Percentiles rank a stretch among this genome's conserved stretches.
These are phyloP conservation scores for Populus pruinosa DNA, from an alignment of 345 rosid genomes.

Conservation along the genomic window DNA sequence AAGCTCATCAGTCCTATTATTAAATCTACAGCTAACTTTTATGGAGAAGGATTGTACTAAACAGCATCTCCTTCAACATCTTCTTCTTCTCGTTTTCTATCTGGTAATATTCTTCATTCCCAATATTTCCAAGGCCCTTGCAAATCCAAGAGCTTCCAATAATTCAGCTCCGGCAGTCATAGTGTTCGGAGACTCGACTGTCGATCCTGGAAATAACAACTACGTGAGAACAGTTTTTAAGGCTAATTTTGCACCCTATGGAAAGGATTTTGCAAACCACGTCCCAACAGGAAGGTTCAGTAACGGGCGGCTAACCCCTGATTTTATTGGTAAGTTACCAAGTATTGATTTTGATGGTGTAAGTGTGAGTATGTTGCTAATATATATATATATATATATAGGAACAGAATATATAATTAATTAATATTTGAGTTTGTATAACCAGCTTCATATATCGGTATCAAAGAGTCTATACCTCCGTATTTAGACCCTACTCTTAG, in stretches of 20 bases:
- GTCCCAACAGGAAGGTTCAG: conserved; percentile 74
- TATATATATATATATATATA: too few relatives aligned
- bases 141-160: conserved; percentile 21
- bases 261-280: conserved; percentile 51
- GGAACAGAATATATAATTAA: too few relatives aligned
- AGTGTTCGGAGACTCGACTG: conserved; percentile 90
- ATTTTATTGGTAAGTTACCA: conserved; percentile 50
- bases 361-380: too few relatives aligned
- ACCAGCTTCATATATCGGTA: conserved; percentile 64
- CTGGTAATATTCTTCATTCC: conserved; percentile 4
- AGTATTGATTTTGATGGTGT: too few relatives aligned
- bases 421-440: background rate
- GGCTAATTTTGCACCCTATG: conserved; percentile 71
- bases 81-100: conserved; percentile 6
- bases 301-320: conserved; percentile 67
- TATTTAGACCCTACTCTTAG: conserved; percentile 65
- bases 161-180: conserved; percentile 42
- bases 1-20: too few relatives aligned
- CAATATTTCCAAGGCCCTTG: conserved; percentile 8
- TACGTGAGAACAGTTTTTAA: conserved; percentile 45
- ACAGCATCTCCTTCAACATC: conserved; percentile 18
- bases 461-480: conserved; percentile 68
- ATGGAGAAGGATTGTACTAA: conserved; percentile 3
- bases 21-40: too few relatives aligned
- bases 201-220: conserved; percentile 84